Evolutionary conservation across 129 eudicot species (phyloP).

Genomic region (Glebionis coronaria): DNA sequence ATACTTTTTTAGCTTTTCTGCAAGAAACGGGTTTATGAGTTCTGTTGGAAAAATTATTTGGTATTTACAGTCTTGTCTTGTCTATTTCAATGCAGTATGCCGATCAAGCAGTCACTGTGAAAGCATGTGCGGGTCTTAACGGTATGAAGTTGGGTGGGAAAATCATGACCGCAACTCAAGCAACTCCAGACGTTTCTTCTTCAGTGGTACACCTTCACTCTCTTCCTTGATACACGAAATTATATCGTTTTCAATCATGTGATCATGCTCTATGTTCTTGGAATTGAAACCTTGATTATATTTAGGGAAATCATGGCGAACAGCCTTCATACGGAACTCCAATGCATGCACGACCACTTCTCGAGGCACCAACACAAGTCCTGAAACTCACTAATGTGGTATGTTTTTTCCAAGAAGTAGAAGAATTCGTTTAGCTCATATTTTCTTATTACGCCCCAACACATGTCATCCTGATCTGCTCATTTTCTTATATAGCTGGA

Average conservation of each 20-base stretch:
- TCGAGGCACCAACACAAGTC: constrained; percentile 67
- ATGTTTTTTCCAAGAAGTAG: constrained; percentile 17
- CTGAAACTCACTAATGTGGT: constrained; percentile 85
- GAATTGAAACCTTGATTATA: constrained; percentile 7
- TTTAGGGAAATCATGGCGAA: constrained; percentile 54
- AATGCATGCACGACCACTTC: constrained; percentile 74
- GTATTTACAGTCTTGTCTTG: not conserved
- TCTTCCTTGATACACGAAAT: too few species aligned
- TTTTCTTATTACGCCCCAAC: not conserved
- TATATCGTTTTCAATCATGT: not conserved
- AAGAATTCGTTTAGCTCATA: not conserved
- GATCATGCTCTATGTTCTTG: not conserved
- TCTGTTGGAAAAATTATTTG: not conserved
- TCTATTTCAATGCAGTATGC: constrained; percentile 50
- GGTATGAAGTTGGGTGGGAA: constrained; percentile 90
- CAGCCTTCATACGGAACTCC: constrained; percentile 76
- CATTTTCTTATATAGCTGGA: constrained; percentile 47
- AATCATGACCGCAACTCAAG: constrained; percentile 78
- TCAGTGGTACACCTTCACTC: constrained; percentile 40
- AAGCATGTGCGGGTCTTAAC: constrained; percentile 93
- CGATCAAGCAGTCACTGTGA: constrained; percentile 74
- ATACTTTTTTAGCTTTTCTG: too few species aligned
- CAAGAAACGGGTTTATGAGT: too few species aligned
- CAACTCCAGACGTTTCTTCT: constrained; percentile 53
- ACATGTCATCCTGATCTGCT: not conserved